A percentile compares a stretch with the other conserved stretches of the same genome.
These are phyloP conservation scores for Calocera viscosa DNA, from an alignment of 768 basidiomycete species.

Conservation along the genomic window DNA sequence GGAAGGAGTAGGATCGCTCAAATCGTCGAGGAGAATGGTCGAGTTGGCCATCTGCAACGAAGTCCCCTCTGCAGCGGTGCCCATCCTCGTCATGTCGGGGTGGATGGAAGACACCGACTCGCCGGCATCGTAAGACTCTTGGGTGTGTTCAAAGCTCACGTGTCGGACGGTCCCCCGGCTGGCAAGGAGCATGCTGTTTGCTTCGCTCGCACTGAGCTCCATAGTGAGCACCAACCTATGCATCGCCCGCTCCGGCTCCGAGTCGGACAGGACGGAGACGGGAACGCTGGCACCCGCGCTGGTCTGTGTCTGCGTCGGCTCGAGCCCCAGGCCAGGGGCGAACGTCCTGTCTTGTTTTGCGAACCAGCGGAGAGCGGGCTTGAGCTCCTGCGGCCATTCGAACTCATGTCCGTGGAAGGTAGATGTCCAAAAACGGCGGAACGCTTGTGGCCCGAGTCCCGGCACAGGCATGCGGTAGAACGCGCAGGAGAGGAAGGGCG, in stretches of 20 bases:
- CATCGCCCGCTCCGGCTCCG: neutral
- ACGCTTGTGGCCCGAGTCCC: neutral
- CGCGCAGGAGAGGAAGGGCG: neutral
- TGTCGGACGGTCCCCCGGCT: neutral
- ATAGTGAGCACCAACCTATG: neutral
- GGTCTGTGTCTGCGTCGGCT: neutral
- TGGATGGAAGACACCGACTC: neutral
- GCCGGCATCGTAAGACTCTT: neutral
- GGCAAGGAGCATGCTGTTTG: neutral
- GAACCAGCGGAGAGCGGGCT: conserved; percentile 1
- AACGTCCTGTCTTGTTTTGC: neutral
- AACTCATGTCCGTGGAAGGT: neutral
- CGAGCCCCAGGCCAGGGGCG: neutral
- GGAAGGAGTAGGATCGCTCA: neutral
- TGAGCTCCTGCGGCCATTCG: neutral
- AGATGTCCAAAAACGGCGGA: neutral
- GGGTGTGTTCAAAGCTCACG: neutral
- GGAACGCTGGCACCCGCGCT: neutral
- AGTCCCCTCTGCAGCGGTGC: neutral
- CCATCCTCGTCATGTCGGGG: neutral
- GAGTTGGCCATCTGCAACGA: neutral
- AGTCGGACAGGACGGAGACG: conserved; percentile 1
- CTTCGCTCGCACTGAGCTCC: neutral
- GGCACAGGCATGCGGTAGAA: neutral
- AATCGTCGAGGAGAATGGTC: neutral